These are phyloP conservation scores for Cladorrhinum samala DNA, from an alignment of 495 filamentous ascomycete species.

Conservation along the genomic window DNA sequence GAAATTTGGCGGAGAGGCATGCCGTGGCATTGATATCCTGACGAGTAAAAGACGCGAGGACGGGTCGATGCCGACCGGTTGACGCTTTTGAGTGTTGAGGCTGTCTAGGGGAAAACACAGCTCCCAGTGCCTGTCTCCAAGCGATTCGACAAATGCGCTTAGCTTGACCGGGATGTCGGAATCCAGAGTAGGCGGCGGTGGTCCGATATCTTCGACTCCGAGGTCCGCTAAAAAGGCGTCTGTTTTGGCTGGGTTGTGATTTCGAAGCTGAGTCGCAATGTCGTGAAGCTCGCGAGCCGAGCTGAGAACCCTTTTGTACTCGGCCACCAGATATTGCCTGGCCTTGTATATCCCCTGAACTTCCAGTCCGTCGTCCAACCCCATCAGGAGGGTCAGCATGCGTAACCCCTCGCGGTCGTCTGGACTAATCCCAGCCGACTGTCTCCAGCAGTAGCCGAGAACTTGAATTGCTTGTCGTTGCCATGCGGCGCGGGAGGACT, in stretches of 20 bases:
- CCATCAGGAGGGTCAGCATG: conserved; percentile 1
- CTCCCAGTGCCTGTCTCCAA: conserved; percentile 12
- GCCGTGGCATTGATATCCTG: conserved; percentile 10
- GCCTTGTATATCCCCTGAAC: not conserved
- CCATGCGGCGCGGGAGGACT: not conserved
- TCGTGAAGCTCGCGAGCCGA: conserved; percentile 4
- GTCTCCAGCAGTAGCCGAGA: conserved; percentile 9
- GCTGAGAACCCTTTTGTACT: conserved; percentile 3
- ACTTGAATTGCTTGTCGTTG: conserved; percentile 2
- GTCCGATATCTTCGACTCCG: conserved; percentile 7
- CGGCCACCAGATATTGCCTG: conserved; percentile 1
- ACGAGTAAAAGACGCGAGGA: conserved; percentile 10
- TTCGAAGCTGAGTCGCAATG: not conserved
- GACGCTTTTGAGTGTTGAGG: conserved; percentile 3
- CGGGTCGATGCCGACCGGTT: conserved; percentile 5
- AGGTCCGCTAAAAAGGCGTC: conserved; percentile 8
- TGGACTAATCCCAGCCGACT: conserved; percentile 1
- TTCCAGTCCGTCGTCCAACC: not conserved
- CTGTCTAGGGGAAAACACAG: conserved; percentile 10
- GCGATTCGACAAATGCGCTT: conserved; percentile 6
- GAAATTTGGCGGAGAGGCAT: conserved; percentile 10
- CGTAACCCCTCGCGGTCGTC: conserved; percentile 8
- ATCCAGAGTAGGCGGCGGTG: not conserved
- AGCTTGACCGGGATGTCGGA: conserved; percentile 6
- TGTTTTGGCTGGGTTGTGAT: conserved; percentile 3